Evolutionary conservation across 2,329 filamentous ascomycete genomes (phyloP), one percentile per base, ranked within the genome.

Genomic region (Sporothrix luriei): DNA sequence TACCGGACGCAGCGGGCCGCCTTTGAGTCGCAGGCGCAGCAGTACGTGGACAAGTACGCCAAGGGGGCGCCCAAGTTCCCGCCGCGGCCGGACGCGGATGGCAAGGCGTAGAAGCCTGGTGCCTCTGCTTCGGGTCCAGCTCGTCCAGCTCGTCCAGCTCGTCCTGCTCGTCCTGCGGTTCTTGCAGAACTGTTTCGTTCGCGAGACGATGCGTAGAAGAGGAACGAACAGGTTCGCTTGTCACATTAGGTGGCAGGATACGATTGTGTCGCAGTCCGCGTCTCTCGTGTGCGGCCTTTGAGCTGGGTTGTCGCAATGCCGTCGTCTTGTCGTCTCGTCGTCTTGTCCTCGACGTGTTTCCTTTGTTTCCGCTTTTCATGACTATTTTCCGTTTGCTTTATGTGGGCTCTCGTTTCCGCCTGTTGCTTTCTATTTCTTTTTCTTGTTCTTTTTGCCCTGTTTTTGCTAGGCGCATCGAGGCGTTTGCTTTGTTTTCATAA

Each of bases 1-100:
- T 97, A 87, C 80, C 88, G 88, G 78, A 85, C 84, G 73, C 87
- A 94, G 75, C 83, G 85, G 55, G 80, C 82, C 65, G 85, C 84
- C 73, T 97, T 91, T 77, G 89, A 94, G 70, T 90, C 91, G 83
- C 89, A 86, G 66, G 94, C 90, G 9, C 86, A 84, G 79, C 82
- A 85, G n/a, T 93, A 92, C 84, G 90, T 92, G 59, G 84, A 85
- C 75, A 87, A 88, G 74, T 93, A 93, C 78, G 93, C 93, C 13
- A 85, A 79, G 75, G 78, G 76, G 1, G 73, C 78, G 4, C 72
- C 72, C 33, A 54, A 13, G 19, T 73, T 72, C 38, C 55, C 65
- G 4, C 24, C 64, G 14, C 16, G n/a, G 16, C 21, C 7, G 4
- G 43, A 19, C 14, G 40, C 61, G 6, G 26, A 24, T 24, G 19